Base-by-base conservation (phyloP, 495 filamentous ascomycete genomes). In the Clohesyomyces aquaticus region DNA sequence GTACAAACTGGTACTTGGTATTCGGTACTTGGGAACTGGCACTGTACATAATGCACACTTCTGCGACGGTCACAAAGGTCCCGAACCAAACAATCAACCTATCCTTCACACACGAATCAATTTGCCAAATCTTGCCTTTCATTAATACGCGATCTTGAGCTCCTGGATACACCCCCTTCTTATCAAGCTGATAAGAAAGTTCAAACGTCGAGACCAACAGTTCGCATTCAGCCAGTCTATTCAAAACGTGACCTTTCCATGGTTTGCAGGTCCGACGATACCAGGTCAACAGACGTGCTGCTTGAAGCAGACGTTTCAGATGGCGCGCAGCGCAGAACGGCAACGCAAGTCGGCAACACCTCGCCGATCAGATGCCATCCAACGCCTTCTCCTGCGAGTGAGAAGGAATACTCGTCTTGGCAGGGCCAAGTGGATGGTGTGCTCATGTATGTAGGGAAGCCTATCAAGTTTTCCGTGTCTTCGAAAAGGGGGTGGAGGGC, bases 371-470 rank as follows among this genome's bases (percentile, higher is more conserved):
- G 8, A 23, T 26, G 10, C 19, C 25, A 3, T 52, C 23, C 9
- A 4, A 38, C 21, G 22, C 28, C 21, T 38, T 38, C 6, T 47
- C 32, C 59, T 58, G 59, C 65, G 35, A 25, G 55, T 50, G 19
- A 29, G 19, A 47, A 9, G 54, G 52, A n/a, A 10, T n/a, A 3
- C n/a, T 3, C 14, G 14, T 28, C 59, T 63, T 62, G 65, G 59
- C 48, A 67, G 59, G 65, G 65, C 65, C 53, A 38, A 23, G 46
- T 47, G 43, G 54, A 41, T 50, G 65, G 59, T 62, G 65, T 62
- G 35, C 45, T 67, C 58, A 63, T 67, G 58, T 63, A 63, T 53
- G 52, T 27, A 55, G 49, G 52, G 29, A 63, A 52, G 65, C n/a
- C n/a, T 14, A 29, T 18, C 28, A 38, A 59, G n/a, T 21, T n/a